Conservation (phyloP, 352 stramenopile genomes). For the Globisporangium recalcitrans region DNA sequence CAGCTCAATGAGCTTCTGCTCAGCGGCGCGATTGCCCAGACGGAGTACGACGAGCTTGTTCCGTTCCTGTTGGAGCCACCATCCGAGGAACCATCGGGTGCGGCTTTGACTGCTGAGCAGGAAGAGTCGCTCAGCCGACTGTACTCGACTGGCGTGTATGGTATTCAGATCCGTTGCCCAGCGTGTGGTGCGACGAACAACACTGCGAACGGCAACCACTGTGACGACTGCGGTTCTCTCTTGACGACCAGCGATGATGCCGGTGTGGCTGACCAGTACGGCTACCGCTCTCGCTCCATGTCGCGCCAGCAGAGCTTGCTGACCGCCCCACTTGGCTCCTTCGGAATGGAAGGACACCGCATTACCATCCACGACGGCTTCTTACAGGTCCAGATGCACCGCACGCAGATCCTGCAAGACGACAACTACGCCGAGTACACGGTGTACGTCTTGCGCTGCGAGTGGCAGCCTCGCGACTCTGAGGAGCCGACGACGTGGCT, state of each 20-base stretch:
- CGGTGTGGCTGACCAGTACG: conserved; percentile 39
- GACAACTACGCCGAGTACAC: conserved; percentile 89
- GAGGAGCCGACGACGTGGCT: conserved; percentile 53
- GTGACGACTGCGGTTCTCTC: conserved; percentile 78
- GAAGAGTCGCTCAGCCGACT: conserved; percentile 77
- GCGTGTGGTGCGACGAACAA: conserved; percentile 85
- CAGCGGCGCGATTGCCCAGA: conserved; percentile 74
- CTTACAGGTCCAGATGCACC: conserved; percentile 81
- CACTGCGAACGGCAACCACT: conserved; percentile 86
- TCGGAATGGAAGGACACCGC: conserved; percentile 66
- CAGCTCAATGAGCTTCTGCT: conserved; percentile 84
- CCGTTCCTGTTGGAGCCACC: conserved; percentile 82
- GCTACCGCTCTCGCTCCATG: conserved; percentile 55
- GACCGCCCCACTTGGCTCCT: conserved; percentile 68
- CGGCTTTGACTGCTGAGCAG: conserved; percentile 69
- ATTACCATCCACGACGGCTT: conserved; percentile 85
- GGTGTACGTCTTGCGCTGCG: conserved; percentile 82
- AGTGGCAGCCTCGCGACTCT: conserved; percentile 71
- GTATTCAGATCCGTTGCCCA: conserved; percentile 84
- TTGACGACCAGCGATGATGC: conserved; percentile 74
- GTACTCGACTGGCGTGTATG: conserved; percentile 73
- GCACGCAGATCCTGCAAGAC: conserved; percentile 82
- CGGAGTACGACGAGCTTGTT: conserved; percentile 84
- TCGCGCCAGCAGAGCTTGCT: conserved; percentile 56
- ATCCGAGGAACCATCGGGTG: conserved; percentile 45